Base-by-base conservation (phyloP, 192 early-diverging fungal species). In the Linnemannia zychae region DNA sequence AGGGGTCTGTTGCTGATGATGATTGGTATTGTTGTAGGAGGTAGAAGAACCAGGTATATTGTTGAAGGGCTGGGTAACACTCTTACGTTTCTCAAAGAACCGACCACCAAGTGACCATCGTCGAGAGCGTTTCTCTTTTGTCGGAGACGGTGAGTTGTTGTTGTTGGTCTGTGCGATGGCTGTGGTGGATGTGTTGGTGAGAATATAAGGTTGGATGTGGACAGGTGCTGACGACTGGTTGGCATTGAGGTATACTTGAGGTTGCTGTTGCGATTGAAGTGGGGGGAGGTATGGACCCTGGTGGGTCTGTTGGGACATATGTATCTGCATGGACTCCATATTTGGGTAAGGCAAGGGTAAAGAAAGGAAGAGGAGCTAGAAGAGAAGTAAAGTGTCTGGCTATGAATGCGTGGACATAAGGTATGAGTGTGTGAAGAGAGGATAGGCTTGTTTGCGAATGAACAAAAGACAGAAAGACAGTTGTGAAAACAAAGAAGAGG, bases 21-120 rank as follows among this genome's bases (percentile, higher is more conserved):
- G 66, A 67, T 15, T 28, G 72, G 67, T 28, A 40, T 67, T 11
- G 34, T 52, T 48, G 37, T 48, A 71, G 0, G 76, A 33, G 36
- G 66, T 22, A 2, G 34, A 46, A 33, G 66, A 53, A 18, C 34
- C 36, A 71, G 72, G 67, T 81, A 75, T 81, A 75, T 49, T 37
- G 46, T 75, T 17, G 46, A 67, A 63, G 31, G 73, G 73, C 15
- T 69, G 73, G 4, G 53, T 24, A n/a, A 63, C 3, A 44, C 38
- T 69, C 40, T 71, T 75, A 11, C 67, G 66, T 49, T 67, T 74
- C 31, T 81, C 79, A 71, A 81, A 81, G 49, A 81, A 47, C 13
- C 79, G 72, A 17, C 79, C 73, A 7, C 73, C 66, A 24, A 81
- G 44, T 2, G 72, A 80, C 79, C 72, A 74, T 22, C 72, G 79